Base-by-base conservation (phyloP, 2,329 filamentous ascomycete species). In the Xylaria sp. region DNA sequence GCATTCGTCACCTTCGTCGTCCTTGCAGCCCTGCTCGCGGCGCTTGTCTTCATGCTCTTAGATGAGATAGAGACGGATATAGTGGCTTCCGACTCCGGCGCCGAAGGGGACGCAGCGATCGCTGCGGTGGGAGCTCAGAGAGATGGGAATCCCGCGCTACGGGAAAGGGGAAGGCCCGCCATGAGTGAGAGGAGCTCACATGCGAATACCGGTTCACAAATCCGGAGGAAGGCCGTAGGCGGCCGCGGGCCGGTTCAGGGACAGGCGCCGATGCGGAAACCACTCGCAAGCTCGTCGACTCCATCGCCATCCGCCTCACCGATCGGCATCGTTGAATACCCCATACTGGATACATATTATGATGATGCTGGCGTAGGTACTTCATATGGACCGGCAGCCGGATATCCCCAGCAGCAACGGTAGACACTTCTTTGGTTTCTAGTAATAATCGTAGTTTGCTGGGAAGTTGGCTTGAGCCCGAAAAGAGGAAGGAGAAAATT, bases 1-100 rank as follows among this genome's bases (percentile, higher is more conserved):
- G 87, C 87, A 11, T 86, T 93, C 68, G 72, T 84, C 59, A 94
- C 92, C 0, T 78, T 87, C 2, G 58, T 89, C 6, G 78, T 90
- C 3, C 77, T 93, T 1, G 75, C 84, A 6, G 79, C 83, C 6
- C 80, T 92, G 46, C 69, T 90, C 28, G 83, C 83, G 1, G 87
- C 87, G n/a, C 74, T 84, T 6, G 53, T 80, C 6, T 87, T 84
- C 79, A 79, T 88, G 70, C 66, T 87, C 20, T 66, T 81, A 23
- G 86, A 88, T 69, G 86, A 88, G 73, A 79, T 76, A 6, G 74
- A 74, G 66, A 71, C 73, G 9, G 10, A 66, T 4, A 63, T 67
- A n/a, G 26, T 69, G 20, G n/a, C 54, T 38, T 26, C 40, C 4
- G 31, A 53, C 7, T 20, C 62, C 2, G 13, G 36, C 20, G 17